A percentile compares a stretch with the other conserved stretches of the same genome.
These are phyloP conservation scores for Usnea hakonensis DNA, from an alignment of 495 filamentous ascomycete species.

Conservation along the genomic window DNA sequence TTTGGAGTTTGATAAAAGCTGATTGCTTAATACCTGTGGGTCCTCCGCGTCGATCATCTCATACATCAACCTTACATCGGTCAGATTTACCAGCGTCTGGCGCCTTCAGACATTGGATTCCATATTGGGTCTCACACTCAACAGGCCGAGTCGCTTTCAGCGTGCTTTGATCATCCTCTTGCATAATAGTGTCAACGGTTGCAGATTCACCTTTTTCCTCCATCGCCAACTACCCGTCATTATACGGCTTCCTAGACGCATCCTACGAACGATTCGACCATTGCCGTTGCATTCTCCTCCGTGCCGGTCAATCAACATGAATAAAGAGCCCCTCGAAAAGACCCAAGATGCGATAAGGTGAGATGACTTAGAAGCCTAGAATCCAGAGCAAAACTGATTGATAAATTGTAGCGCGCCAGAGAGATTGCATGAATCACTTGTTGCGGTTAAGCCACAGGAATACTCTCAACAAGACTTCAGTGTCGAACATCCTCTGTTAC, in stretches of 20 bases:
- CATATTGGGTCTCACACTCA: background rate
- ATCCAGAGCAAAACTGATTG: background rate
- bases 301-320: background rate
- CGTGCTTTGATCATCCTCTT: background rate
- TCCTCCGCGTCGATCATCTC: background rate
- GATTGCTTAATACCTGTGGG: too few relatives aligned
- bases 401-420: background rate
- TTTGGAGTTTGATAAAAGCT: too few relatives aligned
- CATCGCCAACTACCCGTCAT: background rate
- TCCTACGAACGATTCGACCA: background rate
- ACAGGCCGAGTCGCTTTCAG: background rate
- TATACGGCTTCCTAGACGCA: background rate
- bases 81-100: background rate
- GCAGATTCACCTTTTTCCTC: background rate
- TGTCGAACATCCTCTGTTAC: background rate
- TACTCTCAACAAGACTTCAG: background rate
- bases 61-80: background rate
- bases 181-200: background rate
- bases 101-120: background rate
- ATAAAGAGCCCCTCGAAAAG: background rate
- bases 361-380: background rate
- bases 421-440: background rate
- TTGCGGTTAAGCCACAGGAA: background rate
- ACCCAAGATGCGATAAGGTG: background rate
- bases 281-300: background rate